Conservation (phyloP, 2,329 filamentous ascomycete species). For the Magnaporthiopsis rhizophila region DNA sequence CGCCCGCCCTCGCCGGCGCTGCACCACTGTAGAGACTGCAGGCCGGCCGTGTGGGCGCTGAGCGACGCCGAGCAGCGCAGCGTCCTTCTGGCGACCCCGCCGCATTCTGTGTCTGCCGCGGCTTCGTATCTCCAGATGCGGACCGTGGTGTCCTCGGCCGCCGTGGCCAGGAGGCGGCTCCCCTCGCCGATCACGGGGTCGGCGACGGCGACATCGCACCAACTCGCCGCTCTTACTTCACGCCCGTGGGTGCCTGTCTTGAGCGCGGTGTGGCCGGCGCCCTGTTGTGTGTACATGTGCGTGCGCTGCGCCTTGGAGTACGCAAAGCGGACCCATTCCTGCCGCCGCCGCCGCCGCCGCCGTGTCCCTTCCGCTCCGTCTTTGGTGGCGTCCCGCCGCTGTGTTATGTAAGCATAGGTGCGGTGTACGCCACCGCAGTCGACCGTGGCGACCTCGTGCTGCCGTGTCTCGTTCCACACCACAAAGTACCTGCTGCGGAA, state of each 20-base stretch:
- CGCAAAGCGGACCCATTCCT: conserved; percentile 44
- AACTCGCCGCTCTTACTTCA: conserved; percentile 58
- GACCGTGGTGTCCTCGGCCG: conserved; percentile 64
- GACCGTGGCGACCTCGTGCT: conserved; percentile 61
- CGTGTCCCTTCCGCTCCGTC: conserved; percentile 19
- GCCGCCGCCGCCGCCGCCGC: conserved; percentile 14
- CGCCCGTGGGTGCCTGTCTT: conserved; percentile 73
- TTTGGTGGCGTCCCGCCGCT: not conserved
- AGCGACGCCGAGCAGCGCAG: conserved; percentile 54
- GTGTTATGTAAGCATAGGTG: conserved; percentile 51
- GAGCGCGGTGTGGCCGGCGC: conserved; percentile 35
- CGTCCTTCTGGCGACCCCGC: not conserved
- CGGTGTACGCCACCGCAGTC: conserved; percentile 83
- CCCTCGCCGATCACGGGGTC: too few species aligned
- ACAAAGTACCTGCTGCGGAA: conserved; percentile 76
- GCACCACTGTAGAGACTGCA: conserved; percentile 75
- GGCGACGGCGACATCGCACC: conserved; percentile 11
- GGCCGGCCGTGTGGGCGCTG: conserved; percentile 71
- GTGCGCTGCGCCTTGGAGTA: conserved; percentile 64
- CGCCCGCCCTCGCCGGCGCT: conserved; percentile 20
- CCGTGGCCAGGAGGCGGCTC: conserved; percentile 49
- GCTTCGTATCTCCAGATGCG: conserved; percentile 55
- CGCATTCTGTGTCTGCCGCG: conserved; percentile 13
- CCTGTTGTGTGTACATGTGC: conserved; percentile 36
- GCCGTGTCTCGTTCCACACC: conserved; percentile 67